These are phyloP conservation scores for Coriolopsis trogii DNA, from an alignment of 1,284 basidiomycete species.

Conservation along the genomic window DNA sequence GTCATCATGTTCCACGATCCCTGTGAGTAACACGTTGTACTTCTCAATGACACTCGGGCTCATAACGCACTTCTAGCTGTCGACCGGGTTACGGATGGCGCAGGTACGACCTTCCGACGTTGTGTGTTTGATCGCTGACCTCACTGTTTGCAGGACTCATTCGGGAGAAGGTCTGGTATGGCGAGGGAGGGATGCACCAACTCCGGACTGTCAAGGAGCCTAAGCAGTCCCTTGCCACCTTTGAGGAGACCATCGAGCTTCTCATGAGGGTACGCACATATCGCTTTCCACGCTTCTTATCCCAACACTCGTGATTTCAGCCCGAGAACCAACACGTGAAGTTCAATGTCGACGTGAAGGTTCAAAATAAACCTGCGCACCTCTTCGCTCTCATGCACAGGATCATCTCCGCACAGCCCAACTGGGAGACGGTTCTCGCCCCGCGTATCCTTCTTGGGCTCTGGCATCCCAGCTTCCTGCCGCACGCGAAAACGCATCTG, in stretches of 20 bases:
- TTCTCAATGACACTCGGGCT: conserved; percentile 6
- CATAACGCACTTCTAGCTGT: conserved; percentile 47
- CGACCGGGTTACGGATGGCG: conserved; percentile 68
- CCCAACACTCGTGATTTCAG: conserved; percentile 41
- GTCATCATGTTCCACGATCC: conserved; percentile 98
- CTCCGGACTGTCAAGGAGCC: conserved; percentile 85
- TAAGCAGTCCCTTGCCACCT: conserved; percentile 87
- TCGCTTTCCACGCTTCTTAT: conserved; percentile 5
- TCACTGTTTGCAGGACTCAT: conserved; percentile 55
- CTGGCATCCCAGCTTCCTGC: conserved; percentile 93
- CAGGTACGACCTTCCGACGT: conserved; percentile 44
- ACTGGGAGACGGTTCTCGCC: conserved; percentile 82
- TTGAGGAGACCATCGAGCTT: conserved; percentile 79
- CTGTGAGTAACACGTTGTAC: conserved; percentile 47
- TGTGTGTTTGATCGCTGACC: conserved; percentile 12
- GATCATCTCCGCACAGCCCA: conserved; percentile 69
- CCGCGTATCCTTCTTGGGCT: conserved; percentile 90
- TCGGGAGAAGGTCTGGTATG: conserved; percentile 69
- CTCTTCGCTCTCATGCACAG: conserved; percentile 88
- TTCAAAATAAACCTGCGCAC: conserved; percentile 87
- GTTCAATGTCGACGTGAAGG: conserved; percentile 95
- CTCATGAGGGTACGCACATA: conserved; percentile 69
- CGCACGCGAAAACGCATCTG: conserved; percentile 73
- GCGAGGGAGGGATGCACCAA: conserved; percentile 78
- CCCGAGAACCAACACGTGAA: conserved; percentile 86